Conservation (phyloP, 1,284 basidiomycete genomes). For the Schizophyllum amplum region DNA sequence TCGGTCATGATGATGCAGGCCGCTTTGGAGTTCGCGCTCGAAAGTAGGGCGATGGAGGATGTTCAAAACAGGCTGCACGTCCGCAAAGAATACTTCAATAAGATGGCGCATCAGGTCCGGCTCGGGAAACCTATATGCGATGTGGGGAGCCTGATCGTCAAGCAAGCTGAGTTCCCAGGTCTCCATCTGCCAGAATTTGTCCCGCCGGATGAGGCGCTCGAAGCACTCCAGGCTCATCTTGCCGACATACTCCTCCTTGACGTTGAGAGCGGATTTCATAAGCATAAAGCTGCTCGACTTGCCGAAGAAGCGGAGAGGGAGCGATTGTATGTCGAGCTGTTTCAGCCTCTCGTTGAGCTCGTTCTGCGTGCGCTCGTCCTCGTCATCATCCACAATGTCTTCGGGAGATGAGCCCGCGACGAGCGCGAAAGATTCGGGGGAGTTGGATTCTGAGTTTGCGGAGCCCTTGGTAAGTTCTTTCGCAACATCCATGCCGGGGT, state of each 20-base stretch:
- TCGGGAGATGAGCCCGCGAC: neutral
- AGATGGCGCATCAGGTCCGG: constrained; percentile 5
- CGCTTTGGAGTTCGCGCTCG: neutral
- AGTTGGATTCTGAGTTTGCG: neutral
- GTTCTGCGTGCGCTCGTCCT: neutral
- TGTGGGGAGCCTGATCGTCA: neutral
- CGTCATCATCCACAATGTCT: neutral
- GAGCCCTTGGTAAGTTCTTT: neutral
- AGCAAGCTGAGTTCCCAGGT: neutral
- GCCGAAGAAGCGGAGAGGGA: neutral
- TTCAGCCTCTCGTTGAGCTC: neutral
- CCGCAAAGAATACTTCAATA: constrained; percentile 5
- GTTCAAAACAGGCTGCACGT: constrained; percentile 2
- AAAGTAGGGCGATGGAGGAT: constrained; percentile 10
- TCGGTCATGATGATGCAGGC: constrained; percentile 3
- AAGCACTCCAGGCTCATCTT: neutral
- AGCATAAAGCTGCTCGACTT: neutral
- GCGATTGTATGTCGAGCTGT: neutral
- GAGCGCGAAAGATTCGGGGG: neutral
- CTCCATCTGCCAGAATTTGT: neutral
- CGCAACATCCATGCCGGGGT: neutral
- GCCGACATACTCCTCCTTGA: neutral
- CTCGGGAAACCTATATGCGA: constrained; percentile 7
- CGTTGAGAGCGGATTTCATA: neutral
- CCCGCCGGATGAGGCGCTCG: neutral